Evolutionary conservation across 169 alveolate genomes (phyloP), one percentile per base, ranked within the genome.

Genomic region (Theileria equi): DNA sequence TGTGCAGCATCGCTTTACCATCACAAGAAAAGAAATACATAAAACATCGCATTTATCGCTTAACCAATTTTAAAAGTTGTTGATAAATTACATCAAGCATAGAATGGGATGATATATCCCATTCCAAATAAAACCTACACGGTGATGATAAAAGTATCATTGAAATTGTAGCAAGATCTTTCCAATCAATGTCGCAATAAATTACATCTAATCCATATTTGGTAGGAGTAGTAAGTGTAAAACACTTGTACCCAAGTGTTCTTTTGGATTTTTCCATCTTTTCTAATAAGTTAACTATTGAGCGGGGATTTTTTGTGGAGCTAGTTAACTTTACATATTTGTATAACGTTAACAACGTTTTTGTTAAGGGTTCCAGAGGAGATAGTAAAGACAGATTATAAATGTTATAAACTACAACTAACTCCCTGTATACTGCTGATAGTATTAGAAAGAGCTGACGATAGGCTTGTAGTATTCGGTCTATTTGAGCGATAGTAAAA

Each of bases 1-100:
- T 68, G 81, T 31, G 50, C 64, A 2, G 6, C 67, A 5, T 36
- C 48, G 19, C 76, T 77, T 23, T 65, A 77, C 52, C 77, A 65
- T 26, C 31, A 58, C 31, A 77, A 58, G 65, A 66, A 32, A 52
- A 57, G 35, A n/a, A n/a, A n/a, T 5, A 8, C 5, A 5, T 29
- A 54, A 13, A 10, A 54, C 23, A 60, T 60, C 38, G 44, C 53
- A 34, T 60, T n/a, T n/a, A n/a, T n/a, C n/a, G n/a, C n/a, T n/a
- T n/a, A n/a, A n/a, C n/a, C 13, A 60, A 13, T 10, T 26, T 60
- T 10, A 60, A 17, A 16, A 54, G 52, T 26, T 60, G 70, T 17
- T 34, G 40, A 26, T 26, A 26, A n/a, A 60, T n/a, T 11, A 60
- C n/a, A 29, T 60, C 58, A 21, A 60, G 59, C 44, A 31, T 60